These are phyloP conservation scores for Globisporangium barbulae DNA, from an alignment of 352 stramenopile species.

Conservation along the genomic window DNA sequence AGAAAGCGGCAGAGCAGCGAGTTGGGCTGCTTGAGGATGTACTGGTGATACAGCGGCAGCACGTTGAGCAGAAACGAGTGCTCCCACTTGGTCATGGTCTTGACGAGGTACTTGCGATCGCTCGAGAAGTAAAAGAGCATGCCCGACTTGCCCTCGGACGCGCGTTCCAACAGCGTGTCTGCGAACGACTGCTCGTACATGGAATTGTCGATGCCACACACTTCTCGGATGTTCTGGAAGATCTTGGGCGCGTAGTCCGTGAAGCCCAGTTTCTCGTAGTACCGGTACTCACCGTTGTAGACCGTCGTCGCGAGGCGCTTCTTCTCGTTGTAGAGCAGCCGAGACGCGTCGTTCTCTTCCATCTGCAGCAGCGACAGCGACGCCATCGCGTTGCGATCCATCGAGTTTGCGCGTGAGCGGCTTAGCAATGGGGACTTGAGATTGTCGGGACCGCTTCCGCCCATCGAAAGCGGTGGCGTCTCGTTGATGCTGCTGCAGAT, in stretches of 20 bases:
- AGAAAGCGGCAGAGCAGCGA: constrained; percentile 80
- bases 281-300: constrained; percentile 79
- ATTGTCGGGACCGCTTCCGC: constrained; percentile 20
- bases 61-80: constrained; percentile 82
- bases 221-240: constrained; percentile 80
- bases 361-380: constrained; percentile 57
- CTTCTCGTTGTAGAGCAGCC: constrained; percentile 73
- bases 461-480: constrained; percentile 21
- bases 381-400: constrained; percentile 39
- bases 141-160: constrained; percentile 81
- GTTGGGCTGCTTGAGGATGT: constrained; percentile 79
- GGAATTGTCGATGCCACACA: constrained; percentile 72
- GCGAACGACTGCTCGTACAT: constrained; percentile 85
- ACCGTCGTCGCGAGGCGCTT: constrained; percentile 79
- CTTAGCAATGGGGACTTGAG: constrained; percentile 42
- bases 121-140: constrained; percentile 90
- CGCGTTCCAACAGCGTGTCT: constrained; percentile 76
- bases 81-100: constrained; percentile 89
- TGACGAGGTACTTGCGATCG: constrained; percentile 82
- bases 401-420: constrained; percentile 29
- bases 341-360: constrained; percentile 51
- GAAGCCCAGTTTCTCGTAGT: constrained; percentile 86
- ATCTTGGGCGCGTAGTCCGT: constrained; percentile 84
- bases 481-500: constrained; percentile 80
- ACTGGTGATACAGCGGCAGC: constrained; percentile 82